Conservation (phyloP, 768 basidiomycete genomes). For the Boletus rufocinnamomeus region DNA sequence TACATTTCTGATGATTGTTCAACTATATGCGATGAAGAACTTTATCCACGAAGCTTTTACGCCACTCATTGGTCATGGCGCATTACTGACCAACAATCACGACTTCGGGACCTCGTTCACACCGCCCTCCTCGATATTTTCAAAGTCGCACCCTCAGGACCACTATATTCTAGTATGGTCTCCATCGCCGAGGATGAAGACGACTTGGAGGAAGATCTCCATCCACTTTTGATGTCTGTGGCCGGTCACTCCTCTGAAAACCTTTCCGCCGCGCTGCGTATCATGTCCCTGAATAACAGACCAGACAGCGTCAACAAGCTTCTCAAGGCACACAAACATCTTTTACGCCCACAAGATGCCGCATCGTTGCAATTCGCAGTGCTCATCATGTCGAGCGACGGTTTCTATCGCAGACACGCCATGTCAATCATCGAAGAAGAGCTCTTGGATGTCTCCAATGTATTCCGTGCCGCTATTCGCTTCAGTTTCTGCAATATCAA, state of each 20-base stretch:
- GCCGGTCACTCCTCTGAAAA: conserved; percentile 54
- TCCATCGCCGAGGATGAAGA: conserved; percentile 39
- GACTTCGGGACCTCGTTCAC: conserved; percentile 48
- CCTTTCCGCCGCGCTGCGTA: conserved; percentile 55
- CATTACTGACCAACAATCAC: conserved; percentile 42
- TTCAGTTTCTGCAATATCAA: conserved; percentile 51
- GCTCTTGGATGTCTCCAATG: conserved; percentile 46
- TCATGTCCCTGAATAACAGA: conserved; percentile 43
- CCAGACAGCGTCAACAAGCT: conserved; percentile 40
- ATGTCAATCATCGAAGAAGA: conserved; percentile 54
- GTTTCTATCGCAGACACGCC: conserved; percentile 33
- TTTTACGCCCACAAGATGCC: conserved; percentile 63
- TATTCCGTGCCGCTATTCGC: conserved; percentile 46
- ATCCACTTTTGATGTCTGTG: conserved; percentile 37
- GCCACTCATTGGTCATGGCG: conserved; percentile 54
- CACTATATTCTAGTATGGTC: conserved; percentile 47
- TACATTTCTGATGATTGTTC: conserved; percentile 26
- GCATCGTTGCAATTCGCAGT: conserved; percentile 48
- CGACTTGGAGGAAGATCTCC: conserved; percentile 37
- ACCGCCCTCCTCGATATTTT: conserved; percentile 49
- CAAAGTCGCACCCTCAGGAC: conserved; percentile 47
- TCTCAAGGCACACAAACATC: conserved; percentile 49
- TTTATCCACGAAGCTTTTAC: conserved; percentile 38
- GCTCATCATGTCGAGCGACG: conserved; percentile 35
- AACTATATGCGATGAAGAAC: conserved; percentile 25